These are phyloP conservation scores for Butyriboletus loyo DNA, from an alignment of 768 basidiomycete genomes.

Conservation along the genomic window DNA sequence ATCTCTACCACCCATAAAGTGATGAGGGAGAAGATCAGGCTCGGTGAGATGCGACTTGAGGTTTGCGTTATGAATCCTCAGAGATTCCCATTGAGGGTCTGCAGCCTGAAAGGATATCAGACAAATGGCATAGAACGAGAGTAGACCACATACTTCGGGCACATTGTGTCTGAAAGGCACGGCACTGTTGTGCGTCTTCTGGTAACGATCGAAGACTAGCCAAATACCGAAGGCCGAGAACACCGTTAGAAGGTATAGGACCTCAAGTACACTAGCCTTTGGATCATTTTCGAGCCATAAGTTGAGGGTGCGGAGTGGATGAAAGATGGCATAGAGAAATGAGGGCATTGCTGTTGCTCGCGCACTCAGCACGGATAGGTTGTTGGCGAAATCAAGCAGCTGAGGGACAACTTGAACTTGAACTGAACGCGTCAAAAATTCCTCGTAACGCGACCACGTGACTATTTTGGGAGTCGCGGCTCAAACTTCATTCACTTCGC, in stretches of 20 bases:
- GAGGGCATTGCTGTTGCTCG: slow-evolving; percentile 25
- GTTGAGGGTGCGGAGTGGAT: slow-evolving; percentile 52
- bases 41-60: slow-evolving; percentile 64
- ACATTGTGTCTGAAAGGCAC: slow-evolving; percentile 58
- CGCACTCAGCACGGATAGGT: background rate
- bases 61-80: slow-evolving; percentile 53
- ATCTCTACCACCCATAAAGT: slow-evolving; percentile 44
- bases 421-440: slow-evolving; percentile 13
- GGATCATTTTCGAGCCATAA: slow-evolving; percentile 46
- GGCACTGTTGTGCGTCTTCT: slow-evolving; percentile 69
- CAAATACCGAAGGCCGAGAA: slow-evolving; percentile 80
- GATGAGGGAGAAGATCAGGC: slow-evolving; percentile 50
- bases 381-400: background rate
- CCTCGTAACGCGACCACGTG: slow-evolving; percentile 18
- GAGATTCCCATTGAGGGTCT: slow-evolving; percentile 54
- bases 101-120: slow-evolving; percentile 44
- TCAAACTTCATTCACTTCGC: too few relatives aligned
- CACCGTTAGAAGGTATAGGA: slow-evolving; percentile 61
- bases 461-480: background rate
- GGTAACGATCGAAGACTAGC: slow-evolving; percentile 72
- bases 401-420: slow-evolving; percentile 5
- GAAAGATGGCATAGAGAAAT: slow-evolving; percentile 40
- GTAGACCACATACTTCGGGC: slow-evolving; percentile 50
- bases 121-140: background rate
- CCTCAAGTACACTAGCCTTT: slow-evolving; percentile 51